Evolutionary conservation across 257 asterid species (phyloP), one percentile per base, ranked within the genome.

Genomic region (Apocynum venetum): DNA sequence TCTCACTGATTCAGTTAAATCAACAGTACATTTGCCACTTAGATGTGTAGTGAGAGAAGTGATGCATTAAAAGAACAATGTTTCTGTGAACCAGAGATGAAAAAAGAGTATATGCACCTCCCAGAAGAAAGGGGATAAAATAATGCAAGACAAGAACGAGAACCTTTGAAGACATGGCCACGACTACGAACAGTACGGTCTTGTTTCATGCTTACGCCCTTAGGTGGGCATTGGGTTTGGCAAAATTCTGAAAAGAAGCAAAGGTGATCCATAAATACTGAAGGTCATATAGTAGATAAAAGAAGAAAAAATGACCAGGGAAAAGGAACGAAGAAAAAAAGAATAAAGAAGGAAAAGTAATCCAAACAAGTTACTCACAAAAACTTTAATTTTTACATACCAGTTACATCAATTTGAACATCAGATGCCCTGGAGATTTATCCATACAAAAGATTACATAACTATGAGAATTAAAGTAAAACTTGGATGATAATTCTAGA

Each of bases 151-250:
- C 41, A 40, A 75, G 46, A 49, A 59, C 25, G 8, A 46, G 35
- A 56, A 84, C 88, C 88, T 79, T 55, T 79, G 63, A 79, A 65
- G 57, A 75, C 71, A 52, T 57, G 71, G 72, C 71, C 72, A 35
- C 31, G 52, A 44, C 81, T 44, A 35, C 36, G 41, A 74, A 38
- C 79, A 73, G 76, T 69, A 17, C 36, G 52, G 41, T 35, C 57
- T 66, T 74, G 80, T 55, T 59, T 59, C 14, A 55, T 19, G 17
- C 48, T 82, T 25, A n/a, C 56, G 40, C 48, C 20, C 77, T 11
- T 51, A n/a, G 67, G 59, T 48, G 68, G 77, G 12, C 76, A 59
- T 35, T 59, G 73, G 20, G 40, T 38, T 41, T 80, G 41, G 63
- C 61, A 11, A 61, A 56, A 9, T 41, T 63, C 82, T 79, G 57